Evolutionary conservation across 208 protist genomes (phyloP).

Genomic region (Leishmania arabica): DNA sequence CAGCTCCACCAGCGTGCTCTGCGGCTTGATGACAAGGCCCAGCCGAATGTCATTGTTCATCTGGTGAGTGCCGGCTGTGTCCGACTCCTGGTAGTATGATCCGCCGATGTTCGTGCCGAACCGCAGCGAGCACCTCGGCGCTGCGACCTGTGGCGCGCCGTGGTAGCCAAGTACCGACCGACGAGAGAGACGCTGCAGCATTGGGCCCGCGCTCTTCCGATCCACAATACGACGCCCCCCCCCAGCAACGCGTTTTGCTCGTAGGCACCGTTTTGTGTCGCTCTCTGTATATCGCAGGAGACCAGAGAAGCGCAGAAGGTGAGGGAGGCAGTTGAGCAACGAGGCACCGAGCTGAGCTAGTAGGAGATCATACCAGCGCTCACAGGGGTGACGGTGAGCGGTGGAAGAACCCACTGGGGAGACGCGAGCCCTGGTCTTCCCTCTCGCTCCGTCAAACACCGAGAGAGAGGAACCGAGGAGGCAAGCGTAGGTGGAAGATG

Average conservation of each 20-base stretch:
- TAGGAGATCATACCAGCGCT: neutral
- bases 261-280: neutral
- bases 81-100: constrained; percentile 79
- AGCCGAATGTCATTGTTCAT: constrained; percentile 81
- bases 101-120: constrained; percentile 80
- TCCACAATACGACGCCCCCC: neutral
- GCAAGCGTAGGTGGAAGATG: neutral
- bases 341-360: neutral
- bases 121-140: constrained; percentile 23
- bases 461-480: neutral
- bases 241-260: neutral
- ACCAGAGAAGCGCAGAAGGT: neutral
- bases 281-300: neutral
- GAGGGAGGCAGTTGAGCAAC: neutral
- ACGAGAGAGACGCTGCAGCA: constrained; percentile 16
- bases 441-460: neutral
- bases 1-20: constrained; percentile 87
- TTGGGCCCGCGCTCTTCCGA: neutral
- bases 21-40: constrained; percentile 86
- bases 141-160: constrained; percentile 2
- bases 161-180: constrained; percentile 10
- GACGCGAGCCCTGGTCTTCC: neutral
- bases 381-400: neutral
- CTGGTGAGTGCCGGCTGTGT: constrained; percentile 52
- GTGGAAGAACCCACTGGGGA: neutral